Conservation (phyloP, 129 eudicot species). For the Gnaphalium uliginosum region DNA sequence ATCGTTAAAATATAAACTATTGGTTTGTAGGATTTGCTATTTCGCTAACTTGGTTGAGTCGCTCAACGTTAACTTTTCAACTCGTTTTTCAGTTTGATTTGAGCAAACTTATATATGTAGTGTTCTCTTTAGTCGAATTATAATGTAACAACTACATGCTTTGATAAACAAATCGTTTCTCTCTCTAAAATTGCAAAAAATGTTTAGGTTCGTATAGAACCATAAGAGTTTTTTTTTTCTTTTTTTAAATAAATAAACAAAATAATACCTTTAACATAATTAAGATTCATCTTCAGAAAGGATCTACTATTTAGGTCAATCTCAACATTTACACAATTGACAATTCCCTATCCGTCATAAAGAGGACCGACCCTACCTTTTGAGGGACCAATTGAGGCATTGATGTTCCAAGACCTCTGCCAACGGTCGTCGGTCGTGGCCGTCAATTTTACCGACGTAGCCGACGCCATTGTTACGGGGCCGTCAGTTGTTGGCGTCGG, state of each 20-base stretch:
- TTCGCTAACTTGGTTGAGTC: no score
- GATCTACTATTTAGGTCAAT: conserved; percentile 10
- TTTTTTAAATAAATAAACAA: neutral
- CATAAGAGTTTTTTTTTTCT: neutral
- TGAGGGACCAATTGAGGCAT: neutral
- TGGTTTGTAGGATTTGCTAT: no score
- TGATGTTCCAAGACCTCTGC: no score
- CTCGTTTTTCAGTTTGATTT: no score
- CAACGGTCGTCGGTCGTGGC: no score
- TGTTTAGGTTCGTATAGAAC: neutral
- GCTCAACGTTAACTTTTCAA: no score
- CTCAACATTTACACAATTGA: neutral
- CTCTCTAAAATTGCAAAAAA: neutral
- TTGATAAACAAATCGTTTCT: neutral
- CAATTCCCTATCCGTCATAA: neutral
- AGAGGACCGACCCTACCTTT: neutral
- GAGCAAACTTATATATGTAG: no score
- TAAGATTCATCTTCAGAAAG: neutral
- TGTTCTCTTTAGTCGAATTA: no score
- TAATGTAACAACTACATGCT: neutral
- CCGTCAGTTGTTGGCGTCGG: no score
- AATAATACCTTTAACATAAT: neutral
- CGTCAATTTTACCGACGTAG: no score
- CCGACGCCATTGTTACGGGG: no score
- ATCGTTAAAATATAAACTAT: no score